Percentiles rank a stretch among this genome's conserved stretches.
These are phyloP conservation scores for Cordyceps cicadae DNA, from an alignment of 2,329 filamentous ascomycete species.

Conservation along the genomic window DNA sequence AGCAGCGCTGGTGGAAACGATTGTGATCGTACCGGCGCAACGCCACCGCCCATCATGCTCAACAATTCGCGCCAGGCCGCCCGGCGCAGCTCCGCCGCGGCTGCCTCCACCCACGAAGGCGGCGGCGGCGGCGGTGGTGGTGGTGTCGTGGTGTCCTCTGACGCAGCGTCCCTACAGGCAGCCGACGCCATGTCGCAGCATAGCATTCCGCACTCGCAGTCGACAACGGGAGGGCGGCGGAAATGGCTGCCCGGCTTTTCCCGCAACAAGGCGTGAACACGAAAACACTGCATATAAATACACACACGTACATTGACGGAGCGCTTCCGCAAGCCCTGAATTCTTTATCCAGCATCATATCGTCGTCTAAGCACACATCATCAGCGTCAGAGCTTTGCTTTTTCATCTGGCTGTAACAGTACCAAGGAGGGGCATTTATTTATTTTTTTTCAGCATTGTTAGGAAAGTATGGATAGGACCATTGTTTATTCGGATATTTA, in stretches of 20 bases:
- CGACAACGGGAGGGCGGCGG: constrained; percentile 22
- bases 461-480: neutral
- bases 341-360: neutral
- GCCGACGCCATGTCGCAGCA: constrained; percentile 1
- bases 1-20: constrained; percentile 22
- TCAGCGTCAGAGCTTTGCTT: neutral
- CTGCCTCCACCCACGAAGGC: neutral
- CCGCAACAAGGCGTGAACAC: constrained; percentile 6
- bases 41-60: constrained; percentile 48
- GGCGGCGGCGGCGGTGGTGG: neutral
- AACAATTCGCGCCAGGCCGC: constrained; percentile 26
- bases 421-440: neutral
- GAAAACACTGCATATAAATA: neutral
- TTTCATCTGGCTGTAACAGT: neutral
- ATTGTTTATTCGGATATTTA: neutral
- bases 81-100: constrained; percentile 19
- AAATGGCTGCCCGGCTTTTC: constrained; percentile 30
- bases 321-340: neutral
- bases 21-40: constrained; percentile 40
- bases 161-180: neutral
- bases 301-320: neutral
- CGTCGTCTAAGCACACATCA: neutral
- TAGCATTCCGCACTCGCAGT: constrained; percentile 4
- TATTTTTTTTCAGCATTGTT: neutral
- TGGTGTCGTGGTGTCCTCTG: neutral